Evolutionary conservation across 1,284 basidiomycete genomes (phyloP), one percentile per base, ranked within the genome.

Genomic region (Apiotrichum sp.): DNA sequence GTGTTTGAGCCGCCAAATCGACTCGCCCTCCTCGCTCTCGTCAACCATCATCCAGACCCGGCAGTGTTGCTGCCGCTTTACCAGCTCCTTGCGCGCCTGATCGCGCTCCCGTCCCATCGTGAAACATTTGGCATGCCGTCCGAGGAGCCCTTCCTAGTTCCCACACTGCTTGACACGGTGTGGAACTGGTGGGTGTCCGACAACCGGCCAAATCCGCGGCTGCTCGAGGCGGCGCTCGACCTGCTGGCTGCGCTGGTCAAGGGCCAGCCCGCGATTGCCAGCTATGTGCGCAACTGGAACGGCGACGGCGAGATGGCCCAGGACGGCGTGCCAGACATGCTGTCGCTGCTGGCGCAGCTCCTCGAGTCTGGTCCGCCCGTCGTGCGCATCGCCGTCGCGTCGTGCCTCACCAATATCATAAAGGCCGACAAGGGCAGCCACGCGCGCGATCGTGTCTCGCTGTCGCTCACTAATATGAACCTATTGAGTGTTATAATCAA

Each of bases 181-280:
- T 53, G 55, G 16, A 59, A 58, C 50, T 55, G 73, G 7, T 67
- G 55, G 42, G 32, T 32, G 1, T 56, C 56, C 1, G 47, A 50
- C 2, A 73, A 14, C 69, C 69, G 56, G 69, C 77, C 3, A 76
- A 77, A 68, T 49, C 57, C 53, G 6, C 58, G 89, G 82, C 69
- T 84, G 2, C 83, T 88, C 65, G 88, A 89, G 73, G 85, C 86
- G 0, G 83, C 80, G 0, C 72, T 91, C 5, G 79, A 78, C 29
- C 86, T 86, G 0, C 74, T 92, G 14, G 85, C 84, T 2, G 79
- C 86, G 0, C 71, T 92, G 9, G 79, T 83, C 14, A 83, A 84
- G 64, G 88, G 88, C 56, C 87, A 86, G 58, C 67, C 78, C 6
- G 49, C 42, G 4, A 52, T 72, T 7, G 66, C 69, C 9, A 47